Evolutionary conservation across 1,284 basidiomycete genomes (phyloP).

Genomic region (Boletus subluridellus): DNA sequence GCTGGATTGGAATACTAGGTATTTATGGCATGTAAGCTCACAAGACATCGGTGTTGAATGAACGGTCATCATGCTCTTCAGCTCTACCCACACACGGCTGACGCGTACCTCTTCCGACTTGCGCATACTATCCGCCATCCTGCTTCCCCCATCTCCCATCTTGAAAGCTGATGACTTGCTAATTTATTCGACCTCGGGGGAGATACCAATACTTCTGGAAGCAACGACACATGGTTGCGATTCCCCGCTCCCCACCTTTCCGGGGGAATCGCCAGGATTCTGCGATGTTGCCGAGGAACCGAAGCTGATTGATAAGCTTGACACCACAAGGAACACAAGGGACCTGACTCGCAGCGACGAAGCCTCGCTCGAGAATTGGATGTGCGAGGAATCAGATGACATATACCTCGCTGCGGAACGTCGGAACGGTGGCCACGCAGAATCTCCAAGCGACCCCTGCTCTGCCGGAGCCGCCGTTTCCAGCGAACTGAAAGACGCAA

Average conservation of each 20-base stretch:
- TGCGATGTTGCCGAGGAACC: constrained; percentile 6
- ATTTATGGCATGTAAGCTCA: constrained; percentile 9
- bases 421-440: background rate
- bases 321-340: background rate
- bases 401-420: background rate
- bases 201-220: constrained; percentile 56
- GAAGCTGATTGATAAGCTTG: constrained; percentile 1
- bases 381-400: constrained; percentile 1
- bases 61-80: constrained; percentile 15
- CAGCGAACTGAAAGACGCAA: background rate
- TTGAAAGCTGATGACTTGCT: constrained; percentile 40
- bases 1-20: constrained; percentile 21
- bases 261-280: background rate
- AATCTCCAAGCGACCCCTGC: background rate
- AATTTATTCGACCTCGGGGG: constrained; percentile 45
- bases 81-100: constrained; percentile 18
- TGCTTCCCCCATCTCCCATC: constrained; percentile 50
- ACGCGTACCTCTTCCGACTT: constrained; percentile 40
- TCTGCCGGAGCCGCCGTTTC: background rate
- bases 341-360: background rate
- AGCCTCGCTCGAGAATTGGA: background rate
- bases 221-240: constrained; percentile 3
- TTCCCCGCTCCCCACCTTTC: background rate
- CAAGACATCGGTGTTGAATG: background rate
- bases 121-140: constrained; percentile 21